phyloP scores from a whole-genome alignment of 148 eudicot species.

The Polygonum aviculare region DNA sequence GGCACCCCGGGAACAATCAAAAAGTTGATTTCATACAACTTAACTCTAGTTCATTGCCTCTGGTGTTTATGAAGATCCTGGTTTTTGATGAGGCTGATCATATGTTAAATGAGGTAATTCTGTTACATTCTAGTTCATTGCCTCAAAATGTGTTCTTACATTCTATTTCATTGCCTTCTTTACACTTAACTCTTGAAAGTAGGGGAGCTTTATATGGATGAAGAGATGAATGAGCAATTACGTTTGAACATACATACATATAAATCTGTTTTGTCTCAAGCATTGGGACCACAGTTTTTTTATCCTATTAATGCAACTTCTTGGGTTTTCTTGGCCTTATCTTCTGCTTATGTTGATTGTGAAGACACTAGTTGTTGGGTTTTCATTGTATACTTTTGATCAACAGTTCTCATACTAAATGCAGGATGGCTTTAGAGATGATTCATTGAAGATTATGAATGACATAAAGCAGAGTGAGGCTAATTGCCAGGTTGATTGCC shows the following conservation, averaged over 20 bases:
- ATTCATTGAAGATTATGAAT: constrained; percentile 33
- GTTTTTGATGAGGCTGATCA: constrained; percentile 97
- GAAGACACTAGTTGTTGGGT: not conserved
- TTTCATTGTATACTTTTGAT: constrained; percentile 7
- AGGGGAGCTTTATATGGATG: no score
- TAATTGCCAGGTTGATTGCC: constrained; percentile 21
- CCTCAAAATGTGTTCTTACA: not conserved
- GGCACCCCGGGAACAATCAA: constrained; percentile 80
- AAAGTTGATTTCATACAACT: constrained; percentile 39
- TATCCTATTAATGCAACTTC: no score
- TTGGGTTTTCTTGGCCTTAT: no score
- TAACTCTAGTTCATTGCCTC: no score
- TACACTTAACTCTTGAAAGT: no score
- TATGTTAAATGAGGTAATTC: constrained; percentile 71
- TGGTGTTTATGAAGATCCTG: constrained; percentile 69
- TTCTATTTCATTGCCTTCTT: no score
- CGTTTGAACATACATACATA: no score
- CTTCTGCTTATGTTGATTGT: no score
- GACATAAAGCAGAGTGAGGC: constrained; percentile 30
- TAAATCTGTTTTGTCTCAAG: no score
- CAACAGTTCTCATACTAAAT: not conserved
- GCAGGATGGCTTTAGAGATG: constrained; percentile 22
- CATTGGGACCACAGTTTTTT: no score
- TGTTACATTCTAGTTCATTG: not conserved
- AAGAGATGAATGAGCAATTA: no score